Evolutionary conservation across 176 grass and related monocot species (phyloP), one percentile per base, ranked within the genome.

Genomic region (Typha latifolia): DNA sequence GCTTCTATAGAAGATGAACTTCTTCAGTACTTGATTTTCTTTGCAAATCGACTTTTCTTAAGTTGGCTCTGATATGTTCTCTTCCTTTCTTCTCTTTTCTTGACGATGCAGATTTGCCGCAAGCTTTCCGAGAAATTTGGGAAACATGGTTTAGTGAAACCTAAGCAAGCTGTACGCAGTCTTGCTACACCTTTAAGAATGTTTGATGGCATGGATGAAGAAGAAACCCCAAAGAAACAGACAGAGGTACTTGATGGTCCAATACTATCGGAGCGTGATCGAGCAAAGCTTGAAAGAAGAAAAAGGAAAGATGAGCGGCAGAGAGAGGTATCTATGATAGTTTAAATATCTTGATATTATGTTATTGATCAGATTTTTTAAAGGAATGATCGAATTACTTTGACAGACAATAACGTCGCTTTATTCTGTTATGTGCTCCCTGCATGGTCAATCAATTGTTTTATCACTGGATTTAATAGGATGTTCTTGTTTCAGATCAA

Each of bases 241-340:
- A 74, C 62, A 37, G 83, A 96, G 22, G 78, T 91, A 16, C 82
- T 96, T 62, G 88, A 96, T 0, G 91, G 87, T 4, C 91, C 93
- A 9, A 13, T 91, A 59, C 82, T 96, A 49, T 89, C 93, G 66
- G 77, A 90, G 72, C 85, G 93, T 2, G 93, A 91, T 81, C 78
- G 82, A 55, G 80, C 81, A 55, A 96, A 96, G 82, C 81, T 96
- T 64, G 93, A 96, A 69, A 72, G 93, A 47, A 81, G 67, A 66
- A 96, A 91, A 62, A 91, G 93, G 68, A 96, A 96, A 74, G 85
- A 96, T 0, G 93, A 96, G 74, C 90, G 93, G 49, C 87, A 88
- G 66, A 91, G 93, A 91, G 85, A 91, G 82, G 93, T 96, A 80
- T 8, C 52, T 57, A 20, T 1, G 19, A 20, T 57, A 47, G 14